Conservation (phyloP, 202 grass and related monocot genomes). For the Setaria viridis region DNA sequence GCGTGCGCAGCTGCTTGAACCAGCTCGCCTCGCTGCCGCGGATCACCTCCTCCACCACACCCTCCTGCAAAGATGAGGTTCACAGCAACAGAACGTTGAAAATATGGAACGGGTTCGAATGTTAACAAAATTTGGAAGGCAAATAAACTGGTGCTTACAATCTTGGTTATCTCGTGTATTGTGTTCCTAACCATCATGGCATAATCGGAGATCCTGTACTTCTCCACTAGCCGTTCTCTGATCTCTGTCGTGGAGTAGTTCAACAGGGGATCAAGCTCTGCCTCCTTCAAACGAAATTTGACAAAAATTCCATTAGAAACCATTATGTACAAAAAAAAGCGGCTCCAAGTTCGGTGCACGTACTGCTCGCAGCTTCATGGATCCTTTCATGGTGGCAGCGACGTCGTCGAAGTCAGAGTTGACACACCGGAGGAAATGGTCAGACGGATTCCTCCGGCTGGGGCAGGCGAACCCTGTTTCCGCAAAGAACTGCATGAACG, state of each 20-base stretch:
- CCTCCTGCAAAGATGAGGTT: slow-evolving; percentile 58
- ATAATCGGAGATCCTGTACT: slow-evolving; percentile 83
- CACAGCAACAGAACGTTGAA: background rate
- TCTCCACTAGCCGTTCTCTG: slow-evolving; percentile 73
- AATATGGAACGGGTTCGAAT: background rate
- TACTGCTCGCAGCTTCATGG: slow-evolving; percentile 82
- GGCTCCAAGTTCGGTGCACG: background rate
- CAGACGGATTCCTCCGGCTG: slow-evolving; percentile 86
- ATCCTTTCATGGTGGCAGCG: slow-evolving; percentile 79
- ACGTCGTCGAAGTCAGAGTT: slow-evolving; percentile 93
- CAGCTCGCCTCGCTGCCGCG: slow-evolving; percentile 85
- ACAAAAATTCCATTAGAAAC: slow-evolving; percentile 28
- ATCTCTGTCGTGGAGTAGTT: slow-evolving; percentile 85
- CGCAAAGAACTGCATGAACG: slow-evolving; percentile 76
- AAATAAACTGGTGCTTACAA: slow-evolving; percentile 57
- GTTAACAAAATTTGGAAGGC: background rate
- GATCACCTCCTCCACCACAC: slow-evolving; percentile 62
- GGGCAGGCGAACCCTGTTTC: slow-evolving; percentile 92
- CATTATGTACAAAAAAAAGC: slow-evolving; percentile 3
- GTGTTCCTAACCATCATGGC: slow-evolving; percentile 59
- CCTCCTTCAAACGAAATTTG: slow-evolving; percentile 59
- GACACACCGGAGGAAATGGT: slow-evolving; percentile 94
- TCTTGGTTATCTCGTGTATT: slow-evolving; percentile 91
- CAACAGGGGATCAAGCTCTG: slow-evolving; percentile 77
- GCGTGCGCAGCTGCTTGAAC: slow-evolving; percentile 80